Base-by-base conservation (phyloP, 2,329 filamentous ascomycete genomes). In the Akanthomyces lecanii region DNA sequence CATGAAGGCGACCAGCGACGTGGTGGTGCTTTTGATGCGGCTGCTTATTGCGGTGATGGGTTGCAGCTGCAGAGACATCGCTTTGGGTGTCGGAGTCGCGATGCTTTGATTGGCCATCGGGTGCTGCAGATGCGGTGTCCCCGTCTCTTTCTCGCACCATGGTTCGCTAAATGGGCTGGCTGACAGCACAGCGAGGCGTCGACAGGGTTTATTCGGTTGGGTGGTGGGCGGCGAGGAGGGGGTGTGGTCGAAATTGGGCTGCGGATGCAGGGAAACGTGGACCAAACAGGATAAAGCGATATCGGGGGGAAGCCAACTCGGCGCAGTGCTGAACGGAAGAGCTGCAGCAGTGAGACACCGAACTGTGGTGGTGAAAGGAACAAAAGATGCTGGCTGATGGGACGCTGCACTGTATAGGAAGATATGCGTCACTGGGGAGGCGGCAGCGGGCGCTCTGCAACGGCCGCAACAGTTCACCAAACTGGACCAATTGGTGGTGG, bases 41-140 rank as follows among this genome's bases (percentile, higher is more conserved):
- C 52, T 69, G 70, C 61, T 64, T 55, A 36, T 69, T 69, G 63
- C 74, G 73, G 65, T 71, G 54, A 21, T 63, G 45, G 10, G 25
- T 30, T 5, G 47, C 53, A 54, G 47, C 53, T 14, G 60, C 44
- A 52, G 61, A 63, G 65, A 66, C 66, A 48, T 72, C 73, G 68
- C 71, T 74, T 58, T 75, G 70, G 36, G 73, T 67, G 66, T 74
- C 71, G 69, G 73, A 75, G 65, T 76, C 72, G 68, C 71, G 73
- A 64, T 73, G 72, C 76, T 83, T 84, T 84, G 81, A 84, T 84
- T 84, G 82, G 82, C 76, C 74, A 71, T 74, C 73, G 67, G 76
- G 73, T 16, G 47, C 53, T 58, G 55, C 61, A 68, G 78, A 76
- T 74, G 77, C 74, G 75, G 78, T 79, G 73, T 81, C 78, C 69